Percentiles rank a stretch among this genome's conserved stretches.
phyloP scores from a whole-genome alignment of 2,329 filamentous ascomycete genomes.

The Emergomyces orientalis region DNA sequence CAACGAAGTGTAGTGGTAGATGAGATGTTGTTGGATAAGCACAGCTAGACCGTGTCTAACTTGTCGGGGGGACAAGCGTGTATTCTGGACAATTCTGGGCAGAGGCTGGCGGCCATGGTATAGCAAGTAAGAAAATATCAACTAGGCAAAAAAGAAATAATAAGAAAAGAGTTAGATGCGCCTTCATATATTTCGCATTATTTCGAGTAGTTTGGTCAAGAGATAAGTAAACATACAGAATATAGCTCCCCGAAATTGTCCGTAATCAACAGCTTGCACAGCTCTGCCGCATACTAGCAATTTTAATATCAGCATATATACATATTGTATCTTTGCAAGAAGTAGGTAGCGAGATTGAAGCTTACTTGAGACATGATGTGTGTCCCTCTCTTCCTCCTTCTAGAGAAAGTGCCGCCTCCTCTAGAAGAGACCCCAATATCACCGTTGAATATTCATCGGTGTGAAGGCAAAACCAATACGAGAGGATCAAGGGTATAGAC shows the following conservation, averaged over 20 bases:
- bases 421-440: constrained; percentile 65
- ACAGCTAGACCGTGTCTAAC: constrained; percentile 73
- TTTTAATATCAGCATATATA: constrained; percentile 17
- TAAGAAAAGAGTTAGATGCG: constrained; percentile 1
- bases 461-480: background rate
- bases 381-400: constrained; percentile 41
- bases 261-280: constrained; percentile 80
- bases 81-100: constrained; percentile 59
- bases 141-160: constrained; percentile 43
- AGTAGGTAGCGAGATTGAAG: constrained; percentile 12
- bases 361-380: constrained; percentile 48
- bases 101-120: constrained; percentile 69
- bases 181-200: constrained; percentile 9
- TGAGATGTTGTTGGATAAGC: constrained; percentile 78
- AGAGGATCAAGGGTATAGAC: background rate
- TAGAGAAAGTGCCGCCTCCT: constrained; percentile 68
- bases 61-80: constrained; percentile 62
- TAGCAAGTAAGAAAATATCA: constrained; percentile 72
- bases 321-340: constrained; percentile 17
- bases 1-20: constrained; percentile 60
- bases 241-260: constrained; percentile 87
- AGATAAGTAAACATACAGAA: constrained; percentile 53
- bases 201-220: background rate
- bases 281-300: constrained; percentile 63
- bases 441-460: constrained; percentile 41